A percentile compares a stretch with the other conserved stretches of the same genome.
phyloP scores from a whole-genome alignment of 768 basidiomycete species.

The Phallus indusiatus region DNA sequence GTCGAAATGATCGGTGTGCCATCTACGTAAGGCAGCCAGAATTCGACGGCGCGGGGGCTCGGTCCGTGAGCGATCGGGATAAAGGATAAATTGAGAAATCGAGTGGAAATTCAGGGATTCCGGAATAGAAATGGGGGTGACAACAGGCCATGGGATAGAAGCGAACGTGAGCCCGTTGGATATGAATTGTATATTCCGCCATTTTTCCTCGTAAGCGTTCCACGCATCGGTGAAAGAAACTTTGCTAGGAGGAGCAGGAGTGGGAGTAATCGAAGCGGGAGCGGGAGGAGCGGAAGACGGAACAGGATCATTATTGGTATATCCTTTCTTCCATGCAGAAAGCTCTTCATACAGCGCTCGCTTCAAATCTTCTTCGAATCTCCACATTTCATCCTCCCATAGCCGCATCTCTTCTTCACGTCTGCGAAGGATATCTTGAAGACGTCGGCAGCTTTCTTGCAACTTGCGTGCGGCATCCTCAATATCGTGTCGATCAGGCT shows the following conservation, averaged over 20 bases:
- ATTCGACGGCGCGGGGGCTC: constrained; percentile 33
- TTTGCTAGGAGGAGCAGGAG: constrained; percentile 16
- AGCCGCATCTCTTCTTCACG: constrained; percentile 44
- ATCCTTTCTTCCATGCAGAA: constrained; percentile 27
- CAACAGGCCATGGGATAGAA: constrained; percentile 64
- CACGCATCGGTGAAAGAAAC: constrained; percentile 46
- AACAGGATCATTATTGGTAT: constrained; percentile 18
- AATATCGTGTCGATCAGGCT: background rate
- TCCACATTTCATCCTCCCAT: constrained; percentile 34
- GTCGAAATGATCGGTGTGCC: constrained; percentile 50
- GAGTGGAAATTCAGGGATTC: constrained; percentile 44
- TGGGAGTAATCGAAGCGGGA: background rate
- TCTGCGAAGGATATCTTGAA: constrained; percentile 37
- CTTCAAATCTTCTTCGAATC: constrained; percentile 32
- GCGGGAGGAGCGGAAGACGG: background rate
- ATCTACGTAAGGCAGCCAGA: constrained; percentile 37
- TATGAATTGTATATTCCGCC: constrained; percentile 36
- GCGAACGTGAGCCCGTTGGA: constrained; percentile 37
- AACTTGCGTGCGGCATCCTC: background rate
- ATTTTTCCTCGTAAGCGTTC: constrained; percentile 54
- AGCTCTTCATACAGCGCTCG: constrained; percentile 37
- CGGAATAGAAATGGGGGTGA: constrained; percentile 29
- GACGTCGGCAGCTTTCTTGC: constrained; percentile 20
- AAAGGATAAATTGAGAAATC: constrained; percentile 54
- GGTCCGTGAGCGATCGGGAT: constrained; percentile 47